Evolutionary conservation across 306 rosid species (phyloP), one percentile per base, ranked within the genome.

Genomic region (Neltuma alba): DNA sequence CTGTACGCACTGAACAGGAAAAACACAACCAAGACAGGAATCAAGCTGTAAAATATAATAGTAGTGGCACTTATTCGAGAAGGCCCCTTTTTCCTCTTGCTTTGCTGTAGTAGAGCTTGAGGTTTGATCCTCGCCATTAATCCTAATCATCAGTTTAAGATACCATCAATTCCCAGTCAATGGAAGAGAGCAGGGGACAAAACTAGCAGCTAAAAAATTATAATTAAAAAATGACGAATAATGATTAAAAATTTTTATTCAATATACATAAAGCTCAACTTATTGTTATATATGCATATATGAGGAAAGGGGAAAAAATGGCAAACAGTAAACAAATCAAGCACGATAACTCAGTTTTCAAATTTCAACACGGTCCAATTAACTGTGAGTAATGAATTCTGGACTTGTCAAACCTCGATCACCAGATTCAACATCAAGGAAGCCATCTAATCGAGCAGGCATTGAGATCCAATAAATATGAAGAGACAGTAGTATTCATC

Each of bases 61-160:
- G 91, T 85, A 0, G 86, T 47, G 50, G 66, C 76, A 57, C 88
- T 85, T 30, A 87, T 80, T 52, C 94, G 88, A 14, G 91, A 69
- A 21, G 94, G 94, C 28, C 91, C 94, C 76, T 87, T 90, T 82
- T 90, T 90, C 83, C 88, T 90, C 87, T 90, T 90, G 89, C 94
- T 90, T 84, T 90, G 94, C 75, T 88, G 94, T 40, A 90, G 83
- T 80, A 90, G 82, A 72, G 94, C 83, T 85, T 88, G 92, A 54
- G 94, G 94, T 67, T 88, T 90, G 50, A 90, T 90, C 88, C 89
- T 90, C 27, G 86, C 92, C 94, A 90, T 90, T 7, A 37, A 21
- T 4, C 72, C 72, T 66, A 38, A 38, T 66, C 48, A 71, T 82
- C 83, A 61, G 76, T 68, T 77, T 42, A 78, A 3, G 23, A 65